Percentiles rank a stretch among this genome's conserved stretches.
phyloP scores from a whole-genome alignment of 2,329 filamentous ascomycete genomes.

The Elsinoe batatas region DNA sequence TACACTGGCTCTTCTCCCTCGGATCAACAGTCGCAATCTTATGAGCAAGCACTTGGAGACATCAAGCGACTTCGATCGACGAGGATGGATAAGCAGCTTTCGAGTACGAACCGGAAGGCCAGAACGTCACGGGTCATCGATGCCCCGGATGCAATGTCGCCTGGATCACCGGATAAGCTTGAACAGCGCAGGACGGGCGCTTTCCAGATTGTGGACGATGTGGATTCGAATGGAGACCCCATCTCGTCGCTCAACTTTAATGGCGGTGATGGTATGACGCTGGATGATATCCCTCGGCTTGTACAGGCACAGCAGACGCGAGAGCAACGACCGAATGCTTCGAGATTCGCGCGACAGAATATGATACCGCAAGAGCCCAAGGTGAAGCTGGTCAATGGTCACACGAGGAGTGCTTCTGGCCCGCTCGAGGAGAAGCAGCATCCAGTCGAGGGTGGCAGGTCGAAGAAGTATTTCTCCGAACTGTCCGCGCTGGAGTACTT shows the following conservation, averaged over 20 bases:
- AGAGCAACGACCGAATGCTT: slow-evolving; percentile 74
- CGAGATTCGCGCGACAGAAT: slow-evolving; percentile 63
- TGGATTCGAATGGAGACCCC: slow-evolving; percentile 56
- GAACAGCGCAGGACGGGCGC: slow-evolving; percentile 33
- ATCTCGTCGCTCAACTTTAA: slow-evolving; percentile 73
- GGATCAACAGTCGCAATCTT: slow-evolving; percentile 56
- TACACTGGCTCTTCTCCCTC: slow-evolving; percentile 51
- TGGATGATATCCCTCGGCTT: slow-evolving; percentile 93
- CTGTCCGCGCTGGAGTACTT: slow-evolving; percentile 93
- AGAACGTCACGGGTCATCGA: slow-evolving; percentile 89
- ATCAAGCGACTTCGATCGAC: slow-evolving; percentile 87
- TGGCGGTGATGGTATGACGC: slow-evolving; percentile 78
- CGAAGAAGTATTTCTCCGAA: slow-evolving; percentile 89
- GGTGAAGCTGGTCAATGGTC: slow-evolving; percentile 58
- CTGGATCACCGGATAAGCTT: slow-evolving; percentile 58
- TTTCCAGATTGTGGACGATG: slow-evolving; percentile 74
- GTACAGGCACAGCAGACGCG: slow-evolving; percentile 91
- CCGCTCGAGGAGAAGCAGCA: slow-evolving; percentile 39
- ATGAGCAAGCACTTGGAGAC: slow-evolving; percentile 93
- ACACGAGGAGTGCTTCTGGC: slow-evolving; percentile 57
- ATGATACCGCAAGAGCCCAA: slow-evolving; percentile 56
- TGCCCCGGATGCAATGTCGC: slow-evolving; percentile 64
- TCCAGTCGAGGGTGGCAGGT: slow-evolving; percentile 30
- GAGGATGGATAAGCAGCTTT: slow-evolving; percentile 85
- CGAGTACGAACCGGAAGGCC: slow-evolving; percentile 83